Evolutionary conservation across 2,329 filamentous ascomycete species (phyloP).

Genomic region (Fusarium udum): DNA sequence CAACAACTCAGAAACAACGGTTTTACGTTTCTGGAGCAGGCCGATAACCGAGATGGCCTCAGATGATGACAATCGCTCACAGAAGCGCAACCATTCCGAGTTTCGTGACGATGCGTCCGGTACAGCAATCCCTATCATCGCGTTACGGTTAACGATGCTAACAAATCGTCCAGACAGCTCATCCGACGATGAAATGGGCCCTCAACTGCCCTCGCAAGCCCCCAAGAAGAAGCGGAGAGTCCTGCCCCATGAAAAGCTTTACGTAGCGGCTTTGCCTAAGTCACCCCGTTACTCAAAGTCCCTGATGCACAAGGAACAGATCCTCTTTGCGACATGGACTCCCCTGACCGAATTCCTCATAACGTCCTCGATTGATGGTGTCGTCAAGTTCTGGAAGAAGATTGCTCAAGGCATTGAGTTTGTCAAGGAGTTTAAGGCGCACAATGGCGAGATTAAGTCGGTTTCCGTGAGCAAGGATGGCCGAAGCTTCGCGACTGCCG

Average conservation of each 20-base stretch:
- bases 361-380: conserved; percentile 92
- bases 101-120: conserved; percentile 59
- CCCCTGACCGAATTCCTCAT: conserved; percentile 94
- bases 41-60: conserved; percentile 33
- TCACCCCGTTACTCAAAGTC: conserved; percentile 90
- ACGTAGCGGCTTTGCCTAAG: conserved; percentile 86
- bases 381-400: conserved; percentile 99
- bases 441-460: conserved; percentile 83
- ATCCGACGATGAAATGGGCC: conserved; percentile 92
- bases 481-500: conserved; percentile 90
- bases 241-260: conserved; percentile 94
- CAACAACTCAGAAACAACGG: neutral
- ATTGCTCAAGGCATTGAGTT: conserved; percentile 90
- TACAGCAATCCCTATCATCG: conserved; percentile 37
- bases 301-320: conserved; percentile 97
- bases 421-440: conserved; percentile 96
- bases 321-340: conserved; percentile 88
- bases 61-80: conserved; percentile 48
- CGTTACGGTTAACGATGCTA: neutral
- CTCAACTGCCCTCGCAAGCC: conserved; percentile 82
- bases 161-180: conserved; percentile 65
- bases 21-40: neutral
- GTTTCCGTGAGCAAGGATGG: conserved; percentile 91
- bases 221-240: conserved; percentile 92
- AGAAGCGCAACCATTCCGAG: conserved; percentile 65